Evolutionary conservation across 2,329 filamentous ascomycete genomes (phyloP), one percentile per base, ranked within the genome.

Genomic region (Paecilomyces sp.): DNA sequence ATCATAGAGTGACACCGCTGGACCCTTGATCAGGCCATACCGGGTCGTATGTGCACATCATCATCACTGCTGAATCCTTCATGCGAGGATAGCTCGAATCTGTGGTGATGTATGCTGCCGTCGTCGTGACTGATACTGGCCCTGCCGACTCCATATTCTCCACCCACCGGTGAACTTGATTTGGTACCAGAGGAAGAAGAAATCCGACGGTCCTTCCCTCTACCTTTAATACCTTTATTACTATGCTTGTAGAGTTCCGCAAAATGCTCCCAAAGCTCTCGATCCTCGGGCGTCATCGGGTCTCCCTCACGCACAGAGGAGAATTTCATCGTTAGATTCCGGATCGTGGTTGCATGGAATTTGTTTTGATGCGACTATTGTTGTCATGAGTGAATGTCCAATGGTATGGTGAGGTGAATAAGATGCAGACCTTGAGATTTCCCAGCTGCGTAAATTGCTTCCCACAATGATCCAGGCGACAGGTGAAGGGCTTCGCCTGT

Each of bases 181-280:
- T 68, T 70, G 36, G 66, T 66, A 5, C 24, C 36, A 15, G 67
- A 68, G 15, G 67, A 68, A 15, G 68, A 71, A 18, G 73, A 71
- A 56, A 77, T 76, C 6, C 73, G 68, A 22, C 91, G 83, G 66
- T 92, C 90, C 72, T 93, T 94, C 52, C 94, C 94, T 54, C 94
- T 87, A 11, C 94, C 94, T 76, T 97, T 97, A 80, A 97, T 97
- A 1, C 94, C 94, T 75, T 96, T 96, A 83, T 97, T 97, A 77
- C 89, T 92, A 77, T 97, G 95, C 80, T 96, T 96, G 82, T 96
- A 97, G n/a, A 96, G 81, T 0, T 83, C 83, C 3, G 87, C 84
- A 71, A 97, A 94, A 77, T 96, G 96, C 66, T 89, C 85, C 80
- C 89, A 91, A 56, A 97, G 80, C 61, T 91, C 88, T 62, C 85